Evolutionary conservation across 2,329 filamentous ascomycete species (phyloP).

Genomic region (Calonectria multiphialidica): DNA sequence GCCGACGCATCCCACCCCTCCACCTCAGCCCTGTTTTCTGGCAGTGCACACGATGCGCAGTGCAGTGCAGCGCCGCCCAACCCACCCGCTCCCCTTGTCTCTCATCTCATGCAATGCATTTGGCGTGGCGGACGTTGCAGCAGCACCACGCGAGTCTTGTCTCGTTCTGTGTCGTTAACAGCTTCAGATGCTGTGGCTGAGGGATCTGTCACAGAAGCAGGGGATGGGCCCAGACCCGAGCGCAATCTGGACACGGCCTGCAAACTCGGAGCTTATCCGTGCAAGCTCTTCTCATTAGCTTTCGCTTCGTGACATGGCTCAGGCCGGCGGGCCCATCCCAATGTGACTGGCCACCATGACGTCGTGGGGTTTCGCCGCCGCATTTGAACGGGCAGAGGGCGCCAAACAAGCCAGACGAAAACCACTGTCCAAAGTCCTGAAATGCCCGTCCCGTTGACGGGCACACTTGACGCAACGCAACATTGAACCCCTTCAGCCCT

Average conservation of each 20-base stretch:
- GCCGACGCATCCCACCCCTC: slow-evolving; percentile 38
- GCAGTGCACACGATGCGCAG: slow-evolving; percentile 37
- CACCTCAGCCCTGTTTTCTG: slow-evolving; percentile 45
- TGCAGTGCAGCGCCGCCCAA: slow-evolving; percentile 34
- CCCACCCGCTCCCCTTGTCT: slow-evolving; percentile 22
- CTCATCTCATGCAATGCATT: not conserved
- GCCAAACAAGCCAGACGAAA: not conserved
- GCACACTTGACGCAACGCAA: slow-evolving; percentile 24
- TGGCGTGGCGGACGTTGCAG: not conserved
- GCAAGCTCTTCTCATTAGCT: not conserved
- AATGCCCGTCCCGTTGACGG: not conserved
- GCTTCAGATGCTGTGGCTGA: slow-evolving; percentile 25
- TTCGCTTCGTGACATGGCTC: slow-evolving; percentile 1
- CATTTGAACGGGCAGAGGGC: not conserved
- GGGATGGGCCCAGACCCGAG: slow-evolving; percentile 1
- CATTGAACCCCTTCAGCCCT: not conserved
- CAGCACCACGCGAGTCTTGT: slow-evolving; percentile 7
- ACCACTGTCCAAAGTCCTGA: not conserved
- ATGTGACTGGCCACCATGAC: slow-evolving; percentile 1
- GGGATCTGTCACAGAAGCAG: not conserved
- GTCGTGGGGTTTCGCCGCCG: slow-evolving; percentile 14
- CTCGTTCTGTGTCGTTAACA: slow-evolving; percentile 18
- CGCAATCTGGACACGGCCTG: slow-evolving; percentile 4
- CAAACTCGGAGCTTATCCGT: slow-evolving; percentile 5
- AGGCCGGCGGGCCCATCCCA: not conserved